These are phyloP conservation scores for Globisporangium okanoganense DNA, from an alignment of 352 stramenopile genomes.

Conservation along the genomic window DNA sequence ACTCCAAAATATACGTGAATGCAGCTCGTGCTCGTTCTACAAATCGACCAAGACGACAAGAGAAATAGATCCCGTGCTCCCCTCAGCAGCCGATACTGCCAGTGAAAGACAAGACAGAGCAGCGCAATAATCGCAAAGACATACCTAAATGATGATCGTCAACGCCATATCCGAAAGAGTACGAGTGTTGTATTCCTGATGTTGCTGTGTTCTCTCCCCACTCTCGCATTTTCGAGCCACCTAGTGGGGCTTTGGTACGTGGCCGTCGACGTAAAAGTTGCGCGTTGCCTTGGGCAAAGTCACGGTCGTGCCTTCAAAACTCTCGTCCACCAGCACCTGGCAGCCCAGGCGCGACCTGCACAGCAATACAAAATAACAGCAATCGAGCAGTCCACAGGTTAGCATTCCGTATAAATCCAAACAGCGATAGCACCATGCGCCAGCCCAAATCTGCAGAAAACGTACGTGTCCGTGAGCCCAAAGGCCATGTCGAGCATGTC, in stretches of 20 bases:
- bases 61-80: background rate
- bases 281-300: constrained; percentile 94
- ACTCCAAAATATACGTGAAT: background rate
- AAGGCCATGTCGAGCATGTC: constrained; percentile 99
- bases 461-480: constrained; percentile 93
- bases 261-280: constrained; percentile 99
- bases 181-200: background rate
- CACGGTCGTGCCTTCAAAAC: constrained; percentile 89
- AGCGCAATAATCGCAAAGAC: background rate
- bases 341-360: constrained; percentile 87
- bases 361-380: constrained; percentile 1
- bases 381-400: background rate
- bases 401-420: background rate
- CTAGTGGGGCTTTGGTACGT: constrained; percentile 96
- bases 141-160: constrained; percentile 2
- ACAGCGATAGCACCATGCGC: background rate
- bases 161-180: background rate
- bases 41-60: background rate
- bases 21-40: background rate
- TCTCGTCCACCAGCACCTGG: constrained; percentile 87
- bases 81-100: background rate
- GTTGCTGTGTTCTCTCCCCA: background rate
- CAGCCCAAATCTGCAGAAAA: background rate
- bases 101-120: background rate
- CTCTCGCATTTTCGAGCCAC: background rate